Evolutionary conservation across 2,329 filamentous ascomycete species (phyloP), one percentile per base, ranked within the genome.

Genomic region (Herpotrichia juniperi): DNA sequence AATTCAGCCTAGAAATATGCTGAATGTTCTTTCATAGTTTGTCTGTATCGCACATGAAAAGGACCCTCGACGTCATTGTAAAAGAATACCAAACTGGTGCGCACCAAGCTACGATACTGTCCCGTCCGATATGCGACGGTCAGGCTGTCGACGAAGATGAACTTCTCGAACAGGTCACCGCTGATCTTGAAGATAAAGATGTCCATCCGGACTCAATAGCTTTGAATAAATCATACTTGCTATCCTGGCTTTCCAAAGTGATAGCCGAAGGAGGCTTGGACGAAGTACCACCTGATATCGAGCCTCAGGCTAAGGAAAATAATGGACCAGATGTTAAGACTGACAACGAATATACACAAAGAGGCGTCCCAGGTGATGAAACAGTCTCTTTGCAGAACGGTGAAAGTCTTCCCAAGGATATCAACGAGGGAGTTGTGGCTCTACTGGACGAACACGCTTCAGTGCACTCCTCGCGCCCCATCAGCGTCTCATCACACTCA

Each of bases 171-270:
- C 43, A 34, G 8, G 14, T 35, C 16, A 34, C 30, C 6, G 10
- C n/a, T 35, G 43, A 35, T 16, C 43, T 46, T 32, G 28, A 46
- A 35, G 43, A 46, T 16, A 28, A 46, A 21, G n/a, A 46, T 35
- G 16, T 46, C 12, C 26, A 46, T 35, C 28, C 43, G 4, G 43
- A 46, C 24, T 7, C 26, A 8, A 35, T 35, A 5, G 28, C 9
- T 8, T 10, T 35, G 4, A 34, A 46, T 30, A 35, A 35, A 16
- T 14, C 43, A 6, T 46, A 19, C 21, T 8, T 46, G 8, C 17
- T 16, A 9, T 9, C 8, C 4, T 46, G 28, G 43, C 26, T 46
- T 21, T 34, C 26, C 7, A 35, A 19, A 22, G 5, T 46, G 9
- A 14, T 31, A 14, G 19, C 17, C 11, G 21, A 46, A 8, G 19